These are phyloP conservation scores for Vickermania spadyakhi DNA, from an alignment of 208 protist genomes.

Conservation along the genomic window DNA sequence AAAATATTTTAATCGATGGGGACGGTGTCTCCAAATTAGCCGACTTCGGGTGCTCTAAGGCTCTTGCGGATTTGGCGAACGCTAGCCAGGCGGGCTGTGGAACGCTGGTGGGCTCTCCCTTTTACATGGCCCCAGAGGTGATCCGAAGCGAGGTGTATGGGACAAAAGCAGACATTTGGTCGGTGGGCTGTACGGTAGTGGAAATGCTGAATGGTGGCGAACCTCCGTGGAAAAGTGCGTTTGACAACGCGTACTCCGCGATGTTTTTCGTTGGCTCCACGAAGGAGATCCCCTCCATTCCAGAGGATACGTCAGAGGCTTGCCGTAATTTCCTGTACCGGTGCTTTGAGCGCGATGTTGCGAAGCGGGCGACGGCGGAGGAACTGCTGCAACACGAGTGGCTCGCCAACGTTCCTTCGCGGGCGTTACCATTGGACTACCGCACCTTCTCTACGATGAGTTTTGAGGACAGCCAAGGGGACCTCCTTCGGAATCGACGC, in stretches of 20 bases:
- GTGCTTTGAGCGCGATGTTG: slow-evolving; percentile 70
- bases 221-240: slow-evolving; percentile 65
- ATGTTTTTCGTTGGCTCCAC: slow-evolving; percentile 76
- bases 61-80: slow-evolving; percentile 46
- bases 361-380: slow-evolving; percentile 50
- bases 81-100: slow-evolving; percentile 48
- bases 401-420: slow-evolving; percentile 21
- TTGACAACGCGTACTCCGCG: slow-evolving; percentile 72
- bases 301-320: slow-evolving; percentile 54
- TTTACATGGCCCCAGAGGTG: slow-evolving; percentile 86
- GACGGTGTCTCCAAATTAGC: slow-evolving; percentile 83
- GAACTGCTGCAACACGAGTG: slow-evolving; percentile 72
- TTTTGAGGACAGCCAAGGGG: too few species aligned
- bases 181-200: slow-evolving; percentile 87
- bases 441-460: too few species aligned
- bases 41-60: slow-evolving; percentile 84
- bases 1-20: slow-evolving; percentile 83
- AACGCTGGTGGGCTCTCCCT: slow-evolving; percentile 68
- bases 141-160: slow-evolving; percentile 77
- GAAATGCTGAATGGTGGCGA: slow-evolving; percentile 86
- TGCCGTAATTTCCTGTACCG: slow-evolving; percentile 58
- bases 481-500: too few species aligned
- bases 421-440: slow-evolving; percentile 5
- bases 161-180: slow-evolving; percentile 90
- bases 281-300: slow-evolving; percentile 53